Evolutionary conservation across 495 filamentous ascomycete species (phyloP), one percentile per base, ranked within the genome.

Genomic region (Hypoxylon lienhwacheense): DNA sequence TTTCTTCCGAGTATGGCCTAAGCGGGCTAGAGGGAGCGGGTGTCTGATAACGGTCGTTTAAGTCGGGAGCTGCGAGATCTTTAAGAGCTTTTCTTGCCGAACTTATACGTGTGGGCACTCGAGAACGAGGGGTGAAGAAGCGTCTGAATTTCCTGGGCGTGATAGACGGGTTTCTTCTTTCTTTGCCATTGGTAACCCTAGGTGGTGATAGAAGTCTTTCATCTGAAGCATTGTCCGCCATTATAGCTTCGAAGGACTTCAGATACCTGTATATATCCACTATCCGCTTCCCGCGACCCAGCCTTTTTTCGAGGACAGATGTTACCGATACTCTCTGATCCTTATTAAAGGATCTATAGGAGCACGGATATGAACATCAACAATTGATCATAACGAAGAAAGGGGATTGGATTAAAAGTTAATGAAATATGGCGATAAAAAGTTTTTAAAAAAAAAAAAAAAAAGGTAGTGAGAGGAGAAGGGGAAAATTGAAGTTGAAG

Each of bases 121-220:
- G 65, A 20, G 72, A 68, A 12, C 74, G 79, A 40, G 91, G 91
- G 10, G 88, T 92, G 63, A 95, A 96, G 73, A 96, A 96, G 21
- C 83, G 77, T 31, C 72, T 82, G 62, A 95, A 95, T 43, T 83
- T 85, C 44, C 85, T 75, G 28, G 87, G 87, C 20, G 87, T 90
- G 40, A 90, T 75, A 12, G 78, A 81, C 17, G 78, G 78, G 39
- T 73, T 69, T 28, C 73, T 64, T 47, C 70, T 66, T 61, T 77
- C 75, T 55, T 77, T 77, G 34, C 69, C 66, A 24, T 59, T 66
- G 47, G 44, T 57, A 1, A 62, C 36, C 32, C 69, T 55, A 0
- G 71, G 70, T 0, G 74, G 72, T 0, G 74, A 77, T 6, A 66
- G 65, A 22, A 70, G 55, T n/a, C 33, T 16, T 26, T 55, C 40